Evolutionary conservation across 176 grass and related monocot genomes (phyloP).

Genomic region (Phyllostachys edulis): DNA sequence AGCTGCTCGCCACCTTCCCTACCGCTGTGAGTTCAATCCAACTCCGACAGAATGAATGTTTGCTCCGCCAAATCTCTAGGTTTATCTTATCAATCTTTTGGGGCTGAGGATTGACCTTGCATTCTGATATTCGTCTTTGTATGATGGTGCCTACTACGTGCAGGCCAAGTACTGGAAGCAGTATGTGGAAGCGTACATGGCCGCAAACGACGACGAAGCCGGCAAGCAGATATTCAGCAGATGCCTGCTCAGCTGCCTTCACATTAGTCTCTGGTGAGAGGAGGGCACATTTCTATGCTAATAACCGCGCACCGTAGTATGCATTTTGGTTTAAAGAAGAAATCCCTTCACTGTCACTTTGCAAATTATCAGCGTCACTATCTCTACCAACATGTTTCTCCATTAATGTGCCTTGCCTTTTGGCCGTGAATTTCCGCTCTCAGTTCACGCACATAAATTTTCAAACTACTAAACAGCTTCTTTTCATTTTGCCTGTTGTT

Average conservation of each 20-base stretch:
- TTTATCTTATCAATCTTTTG: neutral
- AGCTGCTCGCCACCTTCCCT: conserved; percentile 75
- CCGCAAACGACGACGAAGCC: conserved; percentile 64
- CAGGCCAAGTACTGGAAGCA: conserved; percentile 98
- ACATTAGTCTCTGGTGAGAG: conserved; percentile 77
- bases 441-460: neutral
- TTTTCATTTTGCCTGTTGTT: neutral
- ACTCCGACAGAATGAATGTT: neutral
- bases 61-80: neutral
- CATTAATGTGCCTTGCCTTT: neutral
- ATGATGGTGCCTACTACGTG: neutral
- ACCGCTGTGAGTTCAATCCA: conserved; percentile 56
- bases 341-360: neutral
- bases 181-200: conserved; percentile 88
- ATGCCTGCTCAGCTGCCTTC: conserved; percentile 86
- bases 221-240: conserved; percentile 95
- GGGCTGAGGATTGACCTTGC: neutral
- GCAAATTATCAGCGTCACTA: neutral
- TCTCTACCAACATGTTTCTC: neutral
- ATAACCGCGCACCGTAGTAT: neutral
- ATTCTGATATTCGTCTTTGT: no score
- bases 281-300: neutral
- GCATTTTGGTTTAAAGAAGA: neutral
- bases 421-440: neutral
- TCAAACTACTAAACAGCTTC: neutral